Evolutionary conservation across 441 rosid genomes (phyloP), one percentile per base, ranked within the genome.

Genomic region (Gossypium armourianum): DNA sequence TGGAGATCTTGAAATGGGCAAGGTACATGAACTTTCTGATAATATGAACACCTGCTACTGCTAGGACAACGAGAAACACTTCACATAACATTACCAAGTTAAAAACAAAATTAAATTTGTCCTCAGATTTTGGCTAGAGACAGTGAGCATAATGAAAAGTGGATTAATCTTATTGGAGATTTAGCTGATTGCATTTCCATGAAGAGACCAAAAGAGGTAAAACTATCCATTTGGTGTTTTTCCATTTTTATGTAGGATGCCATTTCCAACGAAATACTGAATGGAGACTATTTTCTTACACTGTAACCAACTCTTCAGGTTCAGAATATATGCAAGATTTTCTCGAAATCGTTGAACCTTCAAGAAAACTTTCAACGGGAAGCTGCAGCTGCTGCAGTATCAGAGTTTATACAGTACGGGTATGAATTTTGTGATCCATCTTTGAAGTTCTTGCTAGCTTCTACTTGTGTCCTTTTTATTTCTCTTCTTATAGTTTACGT

Each of bases 1-100:
- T 76, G 99, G 99, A 65, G 99, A 94, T 79, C 87, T 94, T 74
- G 99, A 92, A 86, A 92, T 90, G 99, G 97, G 97, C 70, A 94
- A 92, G 99, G 99, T 94, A 89, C 6, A 21, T 60, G 55, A 40
- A 62, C 71, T 65, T 4, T 59, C 63, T 6, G 15, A 36, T 24
- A 29, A 20, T 5, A 12, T 53, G 53, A 63, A 23, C n/a, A 47
- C 3, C 69, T 47, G 4, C 57, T 24, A 26, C 66, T 68, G 29
- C 59, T 43, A 58, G 19, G 47, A 20, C 21, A 68, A 68, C 17
- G 60, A 63, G 28, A 17, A 24, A 73, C 12, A 66, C 28, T 28
- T 24, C 49, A 23, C 52, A 32, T 58, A 62, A 45, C 71, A 52
- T 67, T 49, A 19, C 64, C 29, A 73, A 58, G 65, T 74, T 61